A percentile compares a stretch with the other conserved stretches of the same genome.
Evolutionary conservation across 1,284 basidiomycete genomes (phyloP).

Genomic region (Ceratobasidium sp.): DNA sequence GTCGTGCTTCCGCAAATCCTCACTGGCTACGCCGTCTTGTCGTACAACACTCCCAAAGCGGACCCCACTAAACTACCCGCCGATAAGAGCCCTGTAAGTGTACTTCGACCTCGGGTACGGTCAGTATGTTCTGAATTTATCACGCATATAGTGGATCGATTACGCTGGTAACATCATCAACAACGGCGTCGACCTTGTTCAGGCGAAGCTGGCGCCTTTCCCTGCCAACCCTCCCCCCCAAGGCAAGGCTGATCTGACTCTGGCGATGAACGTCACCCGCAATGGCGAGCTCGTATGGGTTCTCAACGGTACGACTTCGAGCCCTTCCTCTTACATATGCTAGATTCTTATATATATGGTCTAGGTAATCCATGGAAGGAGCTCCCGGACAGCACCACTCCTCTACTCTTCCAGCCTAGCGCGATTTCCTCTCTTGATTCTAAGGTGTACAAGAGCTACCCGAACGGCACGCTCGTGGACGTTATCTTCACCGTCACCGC

Average conservation of each 20-base stretch:
- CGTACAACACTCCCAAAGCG: conserved; percentile 25
- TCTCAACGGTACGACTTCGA: neutral
- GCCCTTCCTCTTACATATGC: neutral
- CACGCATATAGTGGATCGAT: conserved; percentile 23
- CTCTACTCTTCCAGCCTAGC: conserved; percentile 17
- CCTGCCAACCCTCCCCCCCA: conserved; percentile 29
- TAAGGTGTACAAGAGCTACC: conserved; percentile 17
- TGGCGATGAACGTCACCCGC: conserved; percentile 15
- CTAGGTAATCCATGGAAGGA: neutral
- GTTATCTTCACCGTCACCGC: conserved; percentile 32
- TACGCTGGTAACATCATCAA: conserved; percentile 40
- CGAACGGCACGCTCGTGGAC: conserved; percentile 30
- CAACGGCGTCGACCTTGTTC: conserved; percentile 8
- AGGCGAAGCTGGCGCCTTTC: conserved; percentile 16
- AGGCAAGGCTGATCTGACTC: conserved; percentile 22
- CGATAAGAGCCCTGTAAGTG: conserved; percentile 17
- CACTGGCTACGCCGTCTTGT: conserved; percentile 39
- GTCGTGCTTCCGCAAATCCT: conserved; percentile 33
- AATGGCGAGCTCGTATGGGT: conserved; percentile 27
- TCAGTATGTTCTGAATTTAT: neutral
- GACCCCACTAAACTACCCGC: conserved; percentile 21
- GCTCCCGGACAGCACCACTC: conserved; percentile 14
- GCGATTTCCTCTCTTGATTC: conserved; percentile 4
- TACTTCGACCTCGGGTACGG: neutral
- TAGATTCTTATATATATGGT: neutral